These are phyloP conservation scores for Stephanodiscus minutulus DNA, from an alignment of 108 stramenopile species.

Conservation along the genomic window DNA sequence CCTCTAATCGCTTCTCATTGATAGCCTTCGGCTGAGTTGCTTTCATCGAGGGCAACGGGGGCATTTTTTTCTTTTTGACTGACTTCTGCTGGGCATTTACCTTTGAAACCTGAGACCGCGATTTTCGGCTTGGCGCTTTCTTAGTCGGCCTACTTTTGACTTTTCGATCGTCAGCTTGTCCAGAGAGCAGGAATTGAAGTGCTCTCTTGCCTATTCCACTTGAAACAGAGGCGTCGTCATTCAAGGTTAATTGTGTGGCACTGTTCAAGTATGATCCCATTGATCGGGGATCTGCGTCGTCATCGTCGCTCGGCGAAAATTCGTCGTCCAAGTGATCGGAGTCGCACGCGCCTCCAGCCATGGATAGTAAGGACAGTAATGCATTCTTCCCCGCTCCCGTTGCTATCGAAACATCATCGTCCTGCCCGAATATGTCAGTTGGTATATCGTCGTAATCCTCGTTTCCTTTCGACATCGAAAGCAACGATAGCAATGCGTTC, in stretches of 20 bases:
- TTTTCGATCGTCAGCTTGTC: constrained; percentile 3
- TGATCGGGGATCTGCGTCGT: not conserved
- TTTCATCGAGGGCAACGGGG: not conserved
- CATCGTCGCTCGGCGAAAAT: constrained; percentile 1
- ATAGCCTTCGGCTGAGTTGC: not conserved
- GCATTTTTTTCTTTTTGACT: not conserved
- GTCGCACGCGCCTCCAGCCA: constrained; percentile 19
- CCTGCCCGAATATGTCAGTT: not conserved
- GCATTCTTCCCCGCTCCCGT: constrained; percentile 35
- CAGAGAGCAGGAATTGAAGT: constrained; percentile 17
- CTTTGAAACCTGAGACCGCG: not conserved
- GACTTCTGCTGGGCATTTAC: not conserved
- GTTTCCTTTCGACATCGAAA: not conserved
- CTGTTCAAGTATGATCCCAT: not conserved
- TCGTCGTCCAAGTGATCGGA: constrained; percentile 13
- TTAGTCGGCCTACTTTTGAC: constrained; percentile 5
- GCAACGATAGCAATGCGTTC: constrained; percentile 6
- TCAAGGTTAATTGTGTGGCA: not conserved
- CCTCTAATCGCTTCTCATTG: not conserved
- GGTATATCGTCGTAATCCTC: not conserved
- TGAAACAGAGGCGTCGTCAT: constrained; percentile 15
- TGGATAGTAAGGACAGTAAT: constrained; percentile 16
- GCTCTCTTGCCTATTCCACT: constrained; percentile 31
- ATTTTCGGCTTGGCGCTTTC: constrained; percentile 3
- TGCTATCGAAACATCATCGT: constrained; percentile 28